Conservation (phyloP, 176 grass and related monocot species). For the Zea luxurians region DNA sequence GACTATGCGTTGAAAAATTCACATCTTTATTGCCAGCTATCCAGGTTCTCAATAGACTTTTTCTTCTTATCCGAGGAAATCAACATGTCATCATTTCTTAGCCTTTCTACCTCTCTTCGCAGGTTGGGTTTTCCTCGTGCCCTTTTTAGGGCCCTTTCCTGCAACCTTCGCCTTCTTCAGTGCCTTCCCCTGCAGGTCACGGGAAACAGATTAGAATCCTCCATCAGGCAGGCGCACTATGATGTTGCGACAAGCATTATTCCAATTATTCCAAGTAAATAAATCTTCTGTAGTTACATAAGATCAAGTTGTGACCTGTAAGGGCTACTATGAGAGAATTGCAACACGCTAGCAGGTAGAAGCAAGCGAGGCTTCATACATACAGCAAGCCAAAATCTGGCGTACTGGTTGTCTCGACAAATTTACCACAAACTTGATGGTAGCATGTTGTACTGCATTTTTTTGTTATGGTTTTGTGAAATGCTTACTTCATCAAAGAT, state of each 20-base stretch:
- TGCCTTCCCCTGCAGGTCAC: constrained; percentile 43
- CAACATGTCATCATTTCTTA: constrained; percentile 50
- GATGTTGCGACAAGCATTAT: neutral
- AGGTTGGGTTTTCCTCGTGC: constrained; percentile 52
- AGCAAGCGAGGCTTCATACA: neutral
- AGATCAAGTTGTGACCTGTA: constrained; percentile 1
- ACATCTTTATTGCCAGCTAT: neutral
- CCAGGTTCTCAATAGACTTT: neutral
- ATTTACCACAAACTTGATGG: constrained; percentile 10
- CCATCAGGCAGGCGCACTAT: neutral
- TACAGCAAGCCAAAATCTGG: neutral
- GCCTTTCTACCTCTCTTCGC: constrained; percentile 67
- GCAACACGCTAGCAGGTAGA: neutral
- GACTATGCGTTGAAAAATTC: neutral
- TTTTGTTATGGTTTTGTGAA: neutral
- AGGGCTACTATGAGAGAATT: neutral
- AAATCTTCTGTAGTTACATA: constrained; percentile 2
- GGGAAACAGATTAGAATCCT: neutral
- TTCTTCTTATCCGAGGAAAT: neutral
- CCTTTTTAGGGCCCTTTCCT: constrained; percentile 55
- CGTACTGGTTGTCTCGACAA: neutral
- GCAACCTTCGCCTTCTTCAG: constrained; percentile 75
- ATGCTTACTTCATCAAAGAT: neutral
- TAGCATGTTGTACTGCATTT: neutral
- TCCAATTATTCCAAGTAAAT: neutral